Base-by-base conservation (phyloP, 495 filamentous ascomycete genomes). In the Trichoderma reesei region DNA sequence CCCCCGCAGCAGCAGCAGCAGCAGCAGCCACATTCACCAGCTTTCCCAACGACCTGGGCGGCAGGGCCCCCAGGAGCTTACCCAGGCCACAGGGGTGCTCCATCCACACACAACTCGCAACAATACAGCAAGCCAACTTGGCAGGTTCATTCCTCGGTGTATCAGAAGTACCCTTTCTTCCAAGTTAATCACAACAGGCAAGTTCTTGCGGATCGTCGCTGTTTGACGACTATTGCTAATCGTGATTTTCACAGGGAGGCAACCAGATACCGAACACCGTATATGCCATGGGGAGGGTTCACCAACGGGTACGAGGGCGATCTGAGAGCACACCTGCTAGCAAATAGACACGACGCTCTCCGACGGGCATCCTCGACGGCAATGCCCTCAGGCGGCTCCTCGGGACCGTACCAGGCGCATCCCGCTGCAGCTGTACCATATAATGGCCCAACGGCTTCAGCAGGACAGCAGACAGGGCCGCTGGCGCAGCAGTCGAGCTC, bases 251-350 rank as follows among this genome's bases (percentile, higher is more conserved):
- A 8, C 61, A 81, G 79, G 68, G 76, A 80, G 65, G 69, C 75
- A n/a, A 72, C 73, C 0, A 73, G 72, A 36, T 79, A 85, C 67
- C 75, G 76, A 39, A 82, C 80, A 3, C 82, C 81, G 14, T 85
- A 85, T 65, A 75, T 76, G 34, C 71, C 68, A 11, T 77, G 74
- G 70, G 78, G 78, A 38, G 82, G 80, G 0, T 83, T 83, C 65
- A 80, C 79, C 13, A 83, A 85, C 63, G 81, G 81, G 5, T 85
- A 83, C 56, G 79, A 83, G 65, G 81, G 79, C 14, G 79, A 75
- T 14, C 68, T 81, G 6, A 69, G 75, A 38, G 75, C 75, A 6
- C 79, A 83, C 65, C 64, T 82, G 63, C 71, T 77, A 65, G 54
- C 51, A 14, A 44, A 41, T 26, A 31, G 39, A 16, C 18, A 65